These are phyloP conservation scores for Seiridium unicorne DNA, from an alignment of 2,329 filamentous ascomycete species.

Conservation along the genomic window DNA sequence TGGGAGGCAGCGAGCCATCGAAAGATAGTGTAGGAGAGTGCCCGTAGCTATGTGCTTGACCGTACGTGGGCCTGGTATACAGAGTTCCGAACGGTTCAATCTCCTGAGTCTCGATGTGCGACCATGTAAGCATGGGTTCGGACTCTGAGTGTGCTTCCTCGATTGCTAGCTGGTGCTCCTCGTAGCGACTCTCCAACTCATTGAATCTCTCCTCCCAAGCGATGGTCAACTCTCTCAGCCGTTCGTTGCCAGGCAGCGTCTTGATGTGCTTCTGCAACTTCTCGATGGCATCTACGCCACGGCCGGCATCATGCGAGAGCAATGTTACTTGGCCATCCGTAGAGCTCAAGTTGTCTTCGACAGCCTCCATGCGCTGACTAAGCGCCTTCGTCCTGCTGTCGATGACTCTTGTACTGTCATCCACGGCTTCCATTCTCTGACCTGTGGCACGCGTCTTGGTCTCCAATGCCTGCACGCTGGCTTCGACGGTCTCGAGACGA, in stretches of 20 bases:
- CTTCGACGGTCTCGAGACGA: conserved; percentile 20
- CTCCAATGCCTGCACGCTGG: conserved; percentile 16
- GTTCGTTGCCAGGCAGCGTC: conserved; percentile 21
- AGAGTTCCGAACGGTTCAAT: conserved; percentile 21
- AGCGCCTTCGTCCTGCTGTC: conserved; percentile 21
- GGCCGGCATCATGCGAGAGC: conserved; percentile 22
- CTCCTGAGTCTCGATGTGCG: conserved; percentile 20
- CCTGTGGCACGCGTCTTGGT: conserved; percentile 15
- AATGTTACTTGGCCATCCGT: conserved; percentile 22
- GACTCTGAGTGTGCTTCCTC: conserved; percentile 18
- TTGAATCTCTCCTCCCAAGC: conserved; percentile 21
- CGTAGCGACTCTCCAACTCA: conserved; percentile 19
- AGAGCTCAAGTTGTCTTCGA: conserved; percentile 20
- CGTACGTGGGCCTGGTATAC: conserved; percentile 10
- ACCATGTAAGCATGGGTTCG: conserved; percentile 17
- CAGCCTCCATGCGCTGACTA: conserved; percentile 21
- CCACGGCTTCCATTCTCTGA: conserved; percentile 23
- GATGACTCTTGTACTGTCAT: conserved; percentile 23
- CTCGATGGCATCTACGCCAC: conserved; percentile 20
- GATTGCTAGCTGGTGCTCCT: conserved; percentile 14
- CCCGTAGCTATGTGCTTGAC: neutral
- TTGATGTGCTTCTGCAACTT: conserved; percentile 22
- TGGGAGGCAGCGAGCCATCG: conserved; percentile 15
- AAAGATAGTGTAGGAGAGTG: conserved; percentile 12
- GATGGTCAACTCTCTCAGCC: conserved; percentile 19